Base-by-base conservation (phyloP, 352 stramenopile species). In the Pythium aphanidermatum region DNA sequence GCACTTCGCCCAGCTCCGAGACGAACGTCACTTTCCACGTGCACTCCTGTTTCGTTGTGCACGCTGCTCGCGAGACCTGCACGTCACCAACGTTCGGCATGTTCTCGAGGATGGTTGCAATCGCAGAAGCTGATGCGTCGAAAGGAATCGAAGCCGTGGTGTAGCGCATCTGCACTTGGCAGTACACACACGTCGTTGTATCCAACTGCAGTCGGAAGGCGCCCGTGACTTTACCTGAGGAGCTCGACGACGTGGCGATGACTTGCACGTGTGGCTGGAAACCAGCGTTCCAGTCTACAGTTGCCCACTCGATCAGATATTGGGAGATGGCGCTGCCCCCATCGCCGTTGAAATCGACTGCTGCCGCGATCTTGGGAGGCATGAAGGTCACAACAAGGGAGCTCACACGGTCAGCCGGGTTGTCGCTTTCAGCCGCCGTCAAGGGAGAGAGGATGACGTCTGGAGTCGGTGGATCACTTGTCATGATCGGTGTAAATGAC, bases 281-380 rank as follows among this genome's bases (percentile, higher is more conserved):
- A 9, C 38, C 45, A 11, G 49, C 61, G 0, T 68, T 48, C 56
- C 89, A 98, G 29, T 82, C 67, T 3, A 60, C 60, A n/a, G 83
- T 75, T 12, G 70, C 88, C 92, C 93, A 98, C 47, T 98, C 95
- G 8, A 98, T 70, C 8, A 98, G 60, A 53, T 98, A 98, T 38
- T 84, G 74, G 1, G 75, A 76, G 29, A 98, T 68, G 3, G 47
- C 21, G 5, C 79, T 79, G 9, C 94, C 94, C n/a, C 93, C 93
- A 23, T 81, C 55, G 40, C 89, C 87, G 21, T 94, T 83, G 8
- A 77, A 14, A 46, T 97, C 88, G 0, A 58, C 74, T 1, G 65
- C 33, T 5, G 50, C 29, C 5, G 46, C 61, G 44, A 74, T 74
- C 42, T 49, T 71, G 10, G 73, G 87, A 10, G 64, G 85, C 36